A percentile compares a stretch with the other conserved stretches of the same genome.
Conservation (phyloP, 495 filamentous ascomycete species). For the Trichocladium uniseriatum region DNA sequence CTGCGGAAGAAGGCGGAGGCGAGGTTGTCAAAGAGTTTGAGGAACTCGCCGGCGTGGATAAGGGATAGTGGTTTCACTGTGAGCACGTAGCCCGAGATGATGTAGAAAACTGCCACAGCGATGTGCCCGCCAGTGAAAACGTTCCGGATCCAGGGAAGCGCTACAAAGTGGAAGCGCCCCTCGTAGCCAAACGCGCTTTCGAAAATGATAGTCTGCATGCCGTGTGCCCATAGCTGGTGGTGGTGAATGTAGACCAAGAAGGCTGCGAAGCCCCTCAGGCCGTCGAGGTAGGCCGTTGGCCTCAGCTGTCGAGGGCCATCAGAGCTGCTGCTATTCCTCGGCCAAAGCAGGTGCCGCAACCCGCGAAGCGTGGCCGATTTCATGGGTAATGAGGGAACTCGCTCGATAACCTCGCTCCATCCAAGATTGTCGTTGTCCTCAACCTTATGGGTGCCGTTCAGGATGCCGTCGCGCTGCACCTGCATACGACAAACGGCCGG, state of each 20-base stretch:
- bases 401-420: background rate
- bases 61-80: constrained; percentile 40
- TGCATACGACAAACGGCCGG: too few relatives aligned
- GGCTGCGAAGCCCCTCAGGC: constrained; percentile 37
- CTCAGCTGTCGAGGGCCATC: constrained; percentile 13
- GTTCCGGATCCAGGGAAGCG: constrained; percentile 28
- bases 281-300: constrained; percentile 40
- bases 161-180: constrained; percentile 31
- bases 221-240: constrained; percentile 34
- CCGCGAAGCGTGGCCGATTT: constrained; percentile 16
- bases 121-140: constrained; percentile 41
- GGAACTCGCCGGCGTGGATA: constrained; percentile 28
- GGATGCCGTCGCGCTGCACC: background rate
- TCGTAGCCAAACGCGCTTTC: constrained; percentile 30
- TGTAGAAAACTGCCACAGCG: constrained; percentile 43
- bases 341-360: constrained; percentile 19
- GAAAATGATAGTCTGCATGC: constrained; percentile 16
- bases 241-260: constrained; percentile 42
- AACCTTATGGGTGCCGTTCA: background rate
- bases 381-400: constrained; percentile 4
- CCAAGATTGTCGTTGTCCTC: background rate
- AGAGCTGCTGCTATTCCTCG: constrained; percentile 3
- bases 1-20: constrained; percentile 28
- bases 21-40: constrained; percentile 24
- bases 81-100: constrained; percentile 45